Evolutionary conservation across 2,329 filamentous ascomycete species (phyloP), one percentile per base, ranked within the genome.

Genomic region (Aspergillus eucalypticola): DNA sequence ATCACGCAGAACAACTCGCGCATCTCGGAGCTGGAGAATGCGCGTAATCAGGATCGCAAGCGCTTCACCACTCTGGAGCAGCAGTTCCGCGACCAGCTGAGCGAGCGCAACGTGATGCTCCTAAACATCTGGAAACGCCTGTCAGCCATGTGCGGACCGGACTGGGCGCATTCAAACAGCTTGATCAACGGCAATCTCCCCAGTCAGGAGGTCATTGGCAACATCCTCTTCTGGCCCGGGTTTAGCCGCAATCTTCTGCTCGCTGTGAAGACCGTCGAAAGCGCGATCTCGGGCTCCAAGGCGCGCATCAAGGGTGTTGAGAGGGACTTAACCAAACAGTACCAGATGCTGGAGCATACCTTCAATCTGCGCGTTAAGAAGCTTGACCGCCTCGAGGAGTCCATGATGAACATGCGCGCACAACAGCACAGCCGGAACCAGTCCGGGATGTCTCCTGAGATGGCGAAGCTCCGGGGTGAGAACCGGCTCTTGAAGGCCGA

Each of bases 41-140:
- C 86, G 19, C 88, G 90, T 59, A 87, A 84, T 57, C 85, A 90
- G 57, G 92, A 97, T 73, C 89, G 90, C 71, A 89, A 89, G 71
- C 90, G 88, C 67, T 86, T 96, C 64, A 82, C 87, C 1, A 82
- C 84, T 56, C 83, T 97, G 7, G 95, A 99, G 76, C 83, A 88
- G 64, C 86, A 88, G 60, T 90, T 91, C 76, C 90, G 90, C 67
- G 93, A 97, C 55, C 92, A 98, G 77, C 84, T 98, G 41, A 85
- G 84, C 46, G 95, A 98, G 77, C 88, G 95, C 58, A 97, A 98
- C 77, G 90, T 91, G 61, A 82, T 99, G 55, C 83, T 98, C 17
- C 85, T 97, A 21, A 84, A 87, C n/a, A 81, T 98, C 5, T 99
- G 95, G 95, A 94, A 94, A 64, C 86, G 90, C 49, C 83, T 99